Conservation (phyloP, 2,329 filamentous ascomycete genomes). For the Chrysoporthe deuterocubensis region DNA sequence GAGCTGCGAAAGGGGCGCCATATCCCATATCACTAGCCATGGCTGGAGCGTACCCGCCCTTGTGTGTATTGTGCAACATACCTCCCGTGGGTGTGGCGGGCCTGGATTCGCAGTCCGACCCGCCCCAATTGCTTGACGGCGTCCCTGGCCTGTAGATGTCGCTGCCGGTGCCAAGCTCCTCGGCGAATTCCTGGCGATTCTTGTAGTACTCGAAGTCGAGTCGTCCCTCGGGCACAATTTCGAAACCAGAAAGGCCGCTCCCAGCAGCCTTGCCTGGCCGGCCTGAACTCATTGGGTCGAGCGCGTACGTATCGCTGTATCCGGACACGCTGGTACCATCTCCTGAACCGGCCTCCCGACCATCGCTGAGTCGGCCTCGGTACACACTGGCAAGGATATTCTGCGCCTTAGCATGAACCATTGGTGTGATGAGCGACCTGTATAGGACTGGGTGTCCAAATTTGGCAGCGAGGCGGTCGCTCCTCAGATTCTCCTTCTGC, state of each 20-base stretch:
- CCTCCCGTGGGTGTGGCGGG: constrained; percentile 54
- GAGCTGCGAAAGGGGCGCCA: constrained; percentile 13
- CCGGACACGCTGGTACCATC: constrained; percentile 65
- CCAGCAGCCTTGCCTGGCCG: constrained; percentile 47
- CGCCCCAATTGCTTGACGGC: constrained; percentile 54
- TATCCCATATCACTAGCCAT: constrained; percentile 9
- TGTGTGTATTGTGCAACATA: constrained; percentile 39
- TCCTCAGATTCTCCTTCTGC: constrained; percentile 59
- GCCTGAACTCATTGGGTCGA: constrained; percentile 79
- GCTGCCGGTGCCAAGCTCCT: constrained; percentile 67
- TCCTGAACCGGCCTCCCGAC: constrained; percentile 61
- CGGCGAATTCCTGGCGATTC: constrained; percentile 83
- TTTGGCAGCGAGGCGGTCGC: constrained; percentile 72
- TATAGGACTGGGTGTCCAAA: constrained; percentile 94
- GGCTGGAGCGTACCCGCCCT: constrained; percentile 33
- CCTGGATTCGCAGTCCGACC: constrained; percentile 49
- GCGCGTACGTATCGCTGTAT: constrained; percentile 80
- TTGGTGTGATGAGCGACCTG: constrained; percentile 86
- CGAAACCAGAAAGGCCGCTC: constrained; percentile 70
- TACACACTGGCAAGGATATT: constrained; percentile 87
- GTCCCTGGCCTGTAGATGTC: constrained; percentile 67
- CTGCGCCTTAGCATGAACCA: constrained; percentile 91
- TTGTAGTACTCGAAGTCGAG: constrained; percentile 94
- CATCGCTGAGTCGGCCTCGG: constrained; percentile 74
- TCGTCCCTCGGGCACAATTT: constrained; percentile 83